phyloP scores from a whole-genome alignment of 768 basidiomycete species.

The Chalciporus pseudorubinellus region DNA sequence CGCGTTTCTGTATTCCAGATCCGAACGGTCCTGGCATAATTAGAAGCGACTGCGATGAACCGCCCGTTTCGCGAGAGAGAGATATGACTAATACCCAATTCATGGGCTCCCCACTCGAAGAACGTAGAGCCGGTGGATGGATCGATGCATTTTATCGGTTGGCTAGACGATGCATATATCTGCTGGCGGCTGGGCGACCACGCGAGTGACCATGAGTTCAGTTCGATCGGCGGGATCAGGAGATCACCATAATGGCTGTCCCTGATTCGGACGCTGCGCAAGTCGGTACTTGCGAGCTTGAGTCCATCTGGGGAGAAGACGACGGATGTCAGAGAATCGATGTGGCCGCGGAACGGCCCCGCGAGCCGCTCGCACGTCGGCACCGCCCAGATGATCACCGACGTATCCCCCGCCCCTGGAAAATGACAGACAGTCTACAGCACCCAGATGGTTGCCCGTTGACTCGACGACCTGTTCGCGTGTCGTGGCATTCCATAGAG shows the following conservation, averaged over 20 bases:
- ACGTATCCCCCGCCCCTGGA: slow-evolving; percentile 1
- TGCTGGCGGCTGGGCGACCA: not conserved
- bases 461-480: not conserved
- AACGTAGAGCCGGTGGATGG: not conserved
- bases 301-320: slow-evolving; percentile 3
- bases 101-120: slow-evolving; percentile 8
- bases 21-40: slow-evolving; percentile 10
- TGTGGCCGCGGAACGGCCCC: not conserved
- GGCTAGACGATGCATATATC: not conserved
- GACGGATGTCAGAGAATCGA: not conserved
- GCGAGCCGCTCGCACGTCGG: not conserved
- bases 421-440: not conserved
- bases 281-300: slow-evolving; percentile 1
- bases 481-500: slow-evolving; percentile 3
- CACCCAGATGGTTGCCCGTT: not conserved
- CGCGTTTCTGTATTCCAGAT: slow-evolving; percentile 10
- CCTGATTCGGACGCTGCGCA: not conserved
- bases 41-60: slow-evolving; percentile 10
- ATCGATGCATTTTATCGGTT: slow-evolving; percentile 1
- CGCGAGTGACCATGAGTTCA: not conserved
- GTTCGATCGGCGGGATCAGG: not conserved
- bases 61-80: slow-evolving; percentile 10
- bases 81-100: slow-evolving; percentile 3
- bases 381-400: slow-evolving; percentile 3
- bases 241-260: not conserved